Base-by-base conservation (phyloP, 805 yeast genomes). In the Candida silvatica region DNA sequence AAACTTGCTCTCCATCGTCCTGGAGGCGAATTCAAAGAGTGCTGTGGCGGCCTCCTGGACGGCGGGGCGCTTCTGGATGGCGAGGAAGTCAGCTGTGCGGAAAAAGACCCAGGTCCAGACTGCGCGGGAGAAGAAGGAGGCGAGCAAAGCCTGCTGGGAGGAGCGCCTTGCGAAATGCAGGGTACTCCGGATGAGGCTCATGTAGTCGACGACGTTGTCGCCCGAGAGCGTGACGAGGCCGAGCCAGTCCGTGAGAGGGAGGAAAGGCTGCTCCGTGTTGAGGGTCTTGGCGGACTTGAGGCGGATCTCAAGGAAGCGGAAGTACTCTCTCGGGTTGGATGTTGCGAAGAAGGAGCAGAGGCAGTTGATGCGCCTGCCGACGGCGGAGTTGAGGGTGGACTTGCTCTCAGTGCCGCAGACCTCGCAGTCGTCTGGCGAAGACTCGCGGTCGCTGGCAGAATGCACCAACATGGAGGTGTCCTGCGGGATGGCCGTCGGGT, bases 71-170 rank as follows among this genome's bases (percentile, higher is more conserved):
- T 47, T 34, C 9, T 50, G 46, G n/a, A 26, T 18, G 18, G 48
- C 51, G 14, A 63, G 34, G 39, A 59, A 73, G 34, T 74, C 76
- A 4, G 44, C 36, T 0, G 78, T 69, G 41, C 74, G 59, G 9
- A 73, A 59, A 36, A 66, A 47, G 3, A 70, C 58, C 81, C 82
- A 77, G 27, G 59, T 53, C 38, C 59, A 55, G 6, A 74, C 42
- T 3, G 72, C 52, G 32, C 65, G 64, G n/a, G 72, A 48, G 30
- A 74, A 59, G 39, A 63, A 73, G 28, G 62, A 55, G 29, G 71
- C 54, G 6, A 72, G 40, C 16, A 71, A 37, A 40, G 64, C 65
- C 35, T 66, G 67, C 40, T 71, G 74, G 1, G 70, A 54, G 3
- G 66, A 61, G 42, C 66, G 65, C 38, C 60, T 63, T 14, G 67